phyloP scores from a whole-genome alignment of 2,329 filamentous ascomycete genomes.

The Trichoderma sp. region DNA sequence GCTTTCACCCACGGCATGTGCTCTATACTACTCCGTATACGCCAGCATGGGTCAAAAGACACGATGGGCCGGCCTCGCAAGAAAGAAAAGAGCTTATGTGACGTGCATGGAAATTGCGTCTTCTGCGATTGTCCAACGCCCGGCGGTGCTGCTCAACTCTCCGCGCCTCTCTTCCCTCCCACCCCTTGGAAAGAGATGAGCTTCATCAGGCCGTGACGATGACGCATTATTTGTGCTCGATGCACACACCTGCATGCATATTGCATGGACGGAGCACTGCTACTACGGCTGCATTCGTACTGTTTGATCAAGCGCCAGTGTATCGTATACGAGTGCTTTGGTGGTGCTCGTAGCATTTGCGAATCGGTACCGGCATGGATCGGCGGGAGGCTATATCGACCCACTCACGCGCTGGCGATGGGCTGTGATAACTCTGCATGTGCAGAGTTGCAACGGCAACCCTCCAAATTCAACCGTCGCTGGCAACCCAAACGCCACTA shows the following conservation, averaged over 20 bases:
- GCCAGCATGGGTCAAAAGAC: neutral
- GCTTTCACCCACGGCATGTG: neutral
- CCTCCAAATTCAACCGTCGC: neutral
- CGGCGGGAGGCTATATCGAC: constrained; percentile 18
- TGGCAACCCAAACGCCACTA: constrained; percentile 16
- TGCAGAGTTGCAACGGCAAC: constrained; percentile 14
- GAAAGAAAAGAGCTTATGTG: neutral
- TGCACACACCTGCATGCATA: constrained; percentile 1
- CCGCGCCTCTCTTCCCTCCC: neutral
- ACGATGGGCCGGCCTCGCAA: neutral
- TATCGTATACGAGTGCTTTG: neutral
- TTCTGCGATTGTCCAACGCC: neutral
- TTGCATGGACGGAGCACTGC: neutral
- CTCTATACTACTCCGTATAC: neutral
- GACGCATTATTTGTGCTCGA: neutral
- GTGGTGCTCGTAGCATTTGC: neutral
- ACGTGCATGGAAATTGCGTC: neutral
- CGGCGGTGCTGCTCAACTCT: neutral
- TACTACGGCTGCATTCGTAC: neutral
- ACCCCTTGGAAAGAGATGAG: neutral
- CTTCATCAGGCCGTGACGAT: neutral
- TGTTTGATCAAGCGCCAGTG: neutral
- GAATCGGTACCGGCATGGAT: constrained; percentile 15
- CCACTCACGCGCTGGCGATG: constrained; percentile 12
- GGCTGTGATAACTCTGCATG: constrained; percentile 16